phyloP scores from a whole-genome alignment of 768 basidiomycete species.

The Boletus sp. region DNA sequence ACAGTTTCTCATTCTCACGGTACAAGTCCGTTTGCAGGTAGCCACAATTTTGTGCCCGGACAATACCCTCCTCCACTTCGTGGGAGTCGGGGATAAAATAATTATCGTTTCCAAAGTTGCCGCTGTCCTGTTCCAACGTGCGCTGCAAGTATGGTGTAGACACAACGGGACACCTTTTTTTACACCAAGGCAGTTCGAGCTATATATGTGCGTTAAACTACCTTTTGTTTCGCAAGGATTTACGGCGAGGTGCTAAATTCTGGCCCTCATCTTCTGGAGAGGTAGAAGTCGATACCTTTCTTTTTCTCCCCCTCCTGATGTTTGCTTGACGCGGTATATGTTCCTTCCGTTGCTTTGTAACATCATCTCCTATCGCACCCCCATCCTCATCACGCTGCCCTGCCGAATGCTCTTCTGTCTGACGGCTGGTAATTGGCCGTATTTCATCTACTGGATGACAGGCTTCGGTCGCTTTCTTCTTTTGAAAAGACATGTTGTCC shows the following conservation, averaged over 20 bases:
- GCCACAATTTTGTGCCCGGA: too few relatives aligned
- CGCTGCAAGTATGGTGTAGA: too few relatives aligned
- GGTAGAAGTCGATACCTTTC: slow-evolving; percentile 15
- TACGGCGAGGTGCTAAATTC: slow-evolving; percentile 13
- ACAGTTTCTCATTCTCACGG: too few relatives aligned
- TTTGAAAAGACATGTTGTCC: slow-evolving; percentile 50
- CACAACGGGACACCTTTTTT: too few relatives aligned
- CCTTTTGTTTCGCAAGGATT: slow-evolving; percentile 20
- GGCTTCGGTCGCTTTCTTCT: slow-evolving; percentile 29
- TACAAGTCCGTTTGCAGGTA: too few relatives aligned
- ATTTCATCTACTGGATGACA: not conserved
- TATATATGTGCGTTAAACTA: not conserved
- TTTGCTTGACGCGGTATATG: not conserved
- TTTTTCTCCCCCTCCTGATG: slow-evolving; percentile 19
- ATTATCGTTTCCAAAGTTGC: too few relatives aligned
- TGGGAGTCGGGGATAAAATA: too few relatives aligned
- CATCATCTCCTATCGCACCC: slow-evolving; percentile 2
- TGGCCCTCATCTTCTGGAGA: slow-evolving; percentile 4
- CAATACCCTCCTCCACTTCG: too few relatives aligned
- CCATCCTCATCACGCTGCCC: not conserved
- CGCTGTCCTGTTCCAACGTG: too few relatives aligned
- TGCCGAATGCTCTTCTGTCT: not conserved
- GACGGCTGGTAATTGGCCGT: not conserved
- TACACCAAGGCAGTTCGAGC: too few relatives aligned
- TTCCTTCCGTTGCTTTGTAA: not conserved